phyloP scores from a whole-genome alignment of 73 alveolate genomes.

The Strombidium stylifer region DNA sequence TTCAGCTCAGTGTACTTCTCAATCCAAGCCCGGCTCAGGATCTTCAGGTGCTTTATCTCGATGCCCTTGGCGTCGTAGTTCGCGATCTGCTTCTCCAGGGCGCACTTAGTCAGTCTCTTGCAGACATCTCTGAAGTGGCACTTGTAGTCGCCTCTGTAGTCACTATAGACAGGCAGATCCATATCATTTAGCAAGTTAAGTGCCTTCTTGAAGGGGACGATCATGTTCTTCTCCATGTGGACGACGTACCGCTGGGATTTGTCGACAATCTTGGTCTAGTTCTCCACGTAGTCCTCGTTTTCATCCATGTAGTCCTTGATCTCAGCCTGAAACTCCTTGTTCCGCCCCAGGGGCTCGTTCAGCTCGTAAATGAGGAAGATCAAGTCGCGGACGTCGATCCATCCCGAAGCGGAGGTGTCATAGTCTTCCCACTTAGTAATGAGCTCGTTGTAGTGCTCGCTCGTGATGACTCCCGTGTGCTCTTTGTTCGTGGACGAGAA shows the following conservation, averaged over 20 bases:
- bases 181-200: too few species aligned
- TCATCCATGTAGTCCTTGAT: too few species aligned
- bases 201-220: too few species aligned
- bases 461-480: slow-evolving; percentile 50
- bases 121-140: slow-evolving; percentile 39
- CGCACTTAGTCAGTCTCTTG: slow-evolving; percentile 4
- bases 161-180: slow-evolving; percentile 10
- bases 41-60: too few species aligned
- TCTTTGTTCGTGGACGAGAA: slow-evolving; percentile 9
- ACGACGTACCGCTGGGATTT: too few species aligned
- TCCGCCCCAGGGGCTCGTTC: slow-evolving; percentile 27
- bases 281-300: too few species aligned
- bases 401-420: slow-evolving; percentile 46
- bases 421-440: slow-evolving; percentile 39
- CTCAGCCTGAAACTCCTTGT: slow-evolving; percentile 20
- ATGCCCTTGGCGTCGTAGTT: neutral
- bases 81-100: slow-evolving; percentile 1
- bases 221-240: too few species aligned
- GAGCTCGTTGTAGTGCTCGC: slow-evolving; percentile 9
- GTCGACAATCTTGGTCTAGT: too few species aligned
- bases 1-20: slow-evolving; percentile 10
- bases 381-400: slow-evolving; percentile 28
- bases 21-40: slow-evolving; percentile 26
- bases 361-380: slow-evolving; percentile 47
- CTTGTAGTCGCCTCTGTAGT: too few species aligned